These are phyloP conservation scores for Dalechampia spathulata DNA, from an alignment of 441 rosid species.

Conservation along the genomic window DNA sequence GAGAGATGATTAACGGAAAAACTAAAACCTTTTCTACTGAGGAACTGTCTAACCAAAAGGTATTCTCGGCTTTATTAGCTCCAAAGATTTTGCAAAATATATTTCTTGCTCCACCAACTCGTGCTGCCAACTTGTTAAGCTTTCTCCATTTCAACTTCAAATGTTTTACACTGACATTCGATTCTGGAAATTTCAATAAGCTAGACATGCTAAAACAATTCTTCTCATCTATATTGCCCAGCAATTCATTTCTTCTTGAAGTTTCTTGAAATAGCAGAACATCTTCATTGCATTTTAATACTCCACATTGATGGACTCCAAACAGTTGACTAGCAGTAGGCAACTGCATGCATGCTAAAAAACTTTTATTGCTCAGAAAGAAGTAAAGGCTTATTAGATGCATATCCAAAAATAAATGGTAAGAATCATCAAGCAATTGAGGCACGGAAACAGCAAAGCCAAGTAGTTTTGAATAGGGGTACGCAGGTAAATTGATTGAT, in stretches of 20 bases:
- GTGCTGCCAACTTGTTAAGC: constrained; percentile 43
- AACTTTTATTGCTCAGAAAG: constrained; percentile 54
- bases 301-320: constrained; percentile 33
- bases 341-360: constrained; percentile 78
- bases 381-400: constrained; percentile 14
- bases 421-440: background rate
- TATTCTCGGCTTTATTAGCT: constrained; percentile 40
- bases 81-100: constrained; percentile 67
- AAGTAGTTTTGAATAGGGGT: background rate
- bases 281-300: constrained; percentile 24
- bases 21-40: constrained; percentile 69
- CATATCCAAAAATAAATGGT: constrained; percentile 6
- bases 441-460: background rate
- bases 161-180: constrained; percentile 26
- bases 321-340: constrained; percentile 34
- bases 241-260: constrained; percentile 20
- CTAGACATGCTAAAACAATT: constrained; percentile 15
- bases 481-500: background rate
- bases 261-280: constrained; percentile 25
- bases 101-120: constrained; percentile 75
- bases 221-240: constrained; percentile 15
- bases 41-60: constrained; percentile 98
- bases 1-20: constrained; percentile 1
- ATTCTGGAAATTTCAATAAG: constrained; percentile 26
- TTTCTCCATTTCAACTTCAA: constrained; percentile 83